Evolutionary conservation across 495 filamentous ascomycete genomes (phyloP), one percentile per base, ranked within the genome.

Genomic region (Copromyces sp.): DNA sequence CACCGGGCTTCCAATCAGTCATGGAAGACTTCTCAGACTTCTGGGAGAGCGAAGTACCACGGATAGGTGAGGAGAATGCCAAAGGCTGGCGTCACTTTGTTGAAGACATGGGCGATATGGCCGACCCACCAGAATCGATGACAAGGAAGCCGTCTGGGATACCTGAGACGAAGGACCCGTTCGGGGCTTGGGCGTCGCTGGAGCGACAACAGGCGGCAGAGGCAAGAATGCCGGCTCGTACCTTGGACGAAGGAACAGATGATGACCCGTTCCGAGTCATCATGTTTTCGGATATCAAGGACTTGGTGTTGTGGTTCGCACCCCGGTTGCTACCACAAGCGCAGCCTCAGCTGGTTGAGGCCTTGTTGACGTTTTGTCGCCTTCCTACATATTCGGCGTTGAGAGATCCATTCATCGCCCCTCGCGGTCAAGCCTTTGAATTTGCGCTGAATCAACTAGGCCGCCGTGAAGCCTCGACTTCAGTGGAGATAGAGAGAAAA

Each of bases 21-120:
- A 75, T 83, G n/a, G 78, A 78, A 2, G 69, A 75, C n/a, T 91
- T 96, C 70, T 78, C 84, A 38, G 83, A 87, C 9, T 97, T 94
- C 75, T 99, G 95, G 95, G 93, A 97, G 69, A 92, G 89, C 45
- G 95, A 98, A 77, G 85, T 90, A 8, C 82, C 91, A 4, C 89
- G 94, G 9, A 87, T 97, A 70, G 95, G 95, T 5, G 95, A 98
- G 79, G 76, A 80, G 7, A 84, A 82, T 5, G 90, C 92, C 40
- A 82, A 85, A 39, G 94, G 93, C 17, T 97, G 95, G 94, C 79
- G 77, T 29, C 77, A 81, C 32, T 90, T 87, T 80, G 77, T 77
- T 41, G 80, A 79, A n/a, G 76, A 77, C 42, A 77, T 71, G 5
- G 77, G 71, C 16, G 72, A 69, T 35, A 74, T 80, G 39, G 77